Evolutionary conservation across 2,329 filamentous ascomycete genomes (phyloP), one percentile per base, ranked within the genome.

Genomic region (Trichoderma guizhouense): DNA sequence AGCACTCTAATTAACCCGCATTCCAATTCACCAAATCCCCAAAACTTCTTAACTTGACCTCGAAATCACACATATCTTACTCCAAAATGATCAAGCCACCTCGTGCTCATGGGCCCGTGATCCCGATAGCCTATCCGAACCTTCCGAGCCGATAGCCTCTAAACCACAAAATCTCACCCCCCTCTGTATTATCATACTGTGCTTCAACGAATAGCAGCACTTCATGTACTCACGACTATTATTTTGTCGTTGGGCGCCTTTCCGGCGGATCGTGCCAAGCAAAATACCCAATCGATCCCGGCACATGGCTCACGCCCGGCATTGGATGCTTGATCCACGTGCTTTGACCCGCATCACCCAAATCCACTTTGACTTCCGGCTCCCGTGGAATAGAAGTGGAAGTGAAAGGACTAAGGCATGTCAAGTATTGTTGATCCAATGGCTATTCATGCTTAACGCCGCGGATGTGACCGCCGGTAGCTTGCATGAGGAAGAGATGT

Each of bases 31-130:
- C 3, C 3, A 47, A 51, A 12, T n/a, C 1, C 7, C n/a, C 4
- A 7, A 24, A 24, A 53, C 47, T 21, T 53, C 21, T 53, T 53
- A 21, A 43, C 39, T 51, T 21, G 18, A 21, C 43, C 5, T 51
- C 43, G 0, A n/a, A 14, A 30, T 30, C 53, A 30, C 55, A 57
- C 12, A 11, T 4, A 28, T 28, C 3, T 4, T 12, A n/a, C 21
- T 24, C n/a, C n/a, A n/a, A n/a, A n/a, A n/a, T n/a, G n/a, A n/a
- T 11, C 55, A 60, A 69, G 55, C 66, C 66, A 61, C 66, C 66
- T 61, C 66, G 55, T 62, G 57, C 36, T 51, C 28, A 28, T 30
- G 55, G 11, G 36, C 67, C 55, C 30, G 26, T 36, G 21, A 34
- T 62, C 28, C 21, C 36, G 43, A 39, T 43, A 58, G 51, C n/a